Evolutionary conservation across 805 yeast species (phyloP), one percentile per base, ranked within the genome.

Genomic region (Candida sakaeoensis): DNA sequence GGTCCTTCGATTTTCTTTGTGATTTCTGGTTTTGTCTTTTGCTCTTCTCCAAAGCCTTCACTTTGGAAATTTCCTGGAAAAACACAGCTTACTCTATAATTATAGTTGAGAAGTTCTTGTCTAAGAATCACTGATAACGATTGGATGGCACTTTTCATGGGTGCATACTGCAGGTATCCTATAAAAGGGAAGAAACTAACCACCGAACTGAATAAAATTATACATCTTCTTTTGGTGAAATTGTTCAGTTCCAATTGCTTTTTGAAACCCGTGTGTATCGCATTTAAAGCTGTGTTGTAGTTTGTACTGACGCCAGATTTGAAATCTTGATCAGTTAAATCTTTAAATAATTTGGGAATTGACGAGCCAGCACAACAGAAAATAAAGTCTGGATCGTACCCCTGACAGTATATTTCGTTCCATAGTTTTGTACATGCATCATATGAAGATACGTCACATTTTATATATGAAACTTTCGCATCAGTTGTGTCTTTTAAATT

Each of bases 81-180:
- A 0, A 88, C 79, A 44, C 87, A 79, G 4, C 83, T 75, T 0
- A 93, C 85, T 19, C 82, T 63, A 46, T 82, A 79, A 44, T 81
- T 74, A 52, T 79, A 81, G 5, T 84, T 82, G 1, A 70, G 53
- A 31, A 84, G 69, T 57, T 93, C 99, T 50, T 90, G 96, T 46
- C 96, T 78, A 39, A 93, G 61, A 5, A 84, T 68, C 36, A 84
- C 85, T 0, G 89, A 81, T 10, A 93, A 64, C 0, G 95, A 68
- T 52, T 85, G 74, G 12, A 91, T 58, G 0, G 96, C 95, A 0
- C 87, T 82, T 57, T 93, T 93, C 48, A 80, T 60, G 1, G 99
- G 99, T 0, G 93, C 90, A 56, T 93, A 93, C 51, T 87, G 91
- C 0, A 80, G 74, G 57, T 93, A 93, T 0, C 99, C 99, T 32